Evolutionary conservation across 2,329 filamentous ascomycete genomes (phyloP), one percentile per base, ranked within the genome.

Genomic region (Pyrenochaeta sp.): DNA sequence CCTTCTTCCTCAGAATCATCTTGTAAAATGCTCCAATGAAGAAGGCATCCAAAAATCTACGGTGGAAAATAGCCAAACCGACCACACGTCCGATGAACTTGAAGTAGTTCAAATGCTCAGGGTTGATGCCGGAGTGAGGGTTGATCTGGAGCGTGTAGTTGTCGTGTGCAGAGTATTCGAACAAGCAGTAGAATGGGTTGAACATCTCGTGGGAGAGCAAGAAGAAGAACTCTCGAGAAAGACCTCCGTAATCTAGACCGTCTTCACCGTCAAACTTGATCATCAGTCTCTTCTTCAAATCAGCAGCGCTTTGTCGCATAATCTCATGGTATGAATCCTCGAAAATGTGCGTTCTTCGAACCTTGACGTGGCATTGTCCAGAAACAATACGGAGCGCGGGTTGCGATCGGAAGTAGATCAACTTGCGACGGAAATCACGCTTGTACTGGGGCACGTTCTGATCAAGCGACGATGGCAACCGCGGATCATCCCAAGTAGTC

Each of bases 61-160:
- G 84, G 74, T 99, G 94, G 85, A 99, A 99, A 66, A 99, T 99
- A 49, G 94, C 93, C 60, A 99, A 75, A 48, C 94, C 94, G 46
- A 99, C 94, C 19, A 99, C 94, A 48, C 94, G 90, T 35, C 94
- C 94, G 65, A 99, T 99, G 69, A 99, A 99, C 74, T 96, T 97
- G 85, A 99, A 99, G 77, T 97, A 99, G 72, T 96, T 97, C 65
- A 99, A 79, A 83, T 99, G 94, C 75, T 99, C 94, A 1, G 94
- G 94, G 74, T 99, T 99, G 75, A 99, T 97, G 55, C 94, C 94
- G 14, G 94, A 99, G 74, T 99, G 94, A 31, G 94, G 94, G 77
- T 99, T 99, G 79, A 99, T 99, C 76, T 99, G 94, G 41, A 99
- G 87, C 20, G 94, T 99, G 77, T 99, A 99, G 77, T 99, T 99